A percentile compares a stretch with the other conserved stretches of the same genome.
phyloP scores from a whole-genome alignment of 176 grass and related monocot species.

The Triticum timopheevii region DNA sequence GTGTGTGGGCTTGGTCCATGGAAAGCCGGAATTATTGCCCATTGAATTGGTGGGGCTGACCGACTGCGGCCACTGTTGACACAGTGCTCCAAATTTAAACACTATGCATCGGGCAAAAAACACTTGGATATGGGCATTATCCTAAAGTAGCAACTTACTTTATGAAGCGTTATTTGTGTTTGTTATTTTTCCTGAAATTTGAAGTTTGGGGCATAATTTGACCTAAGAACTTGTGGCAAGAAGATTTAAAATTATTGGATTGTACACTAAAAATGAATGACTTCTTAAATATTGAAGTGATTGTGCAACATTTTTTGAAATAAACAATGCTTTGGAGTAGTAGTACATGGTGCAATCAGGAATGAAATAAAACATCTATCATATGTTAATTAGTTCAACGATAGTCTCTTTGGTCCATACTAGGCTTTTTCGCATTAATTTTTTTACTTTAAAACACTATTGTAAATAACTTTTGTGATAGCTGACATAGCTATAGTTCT shows the following conservation, averaged over 20 bases:
- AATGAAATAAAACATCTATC: no score
- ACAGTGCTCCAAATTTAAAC: not conserved
- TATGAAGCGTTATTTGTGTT: not conserved
- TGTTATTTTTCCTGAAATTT: not conserved
- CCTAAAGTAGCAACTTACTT: not conserved
- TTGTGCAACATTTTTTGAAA: no score
- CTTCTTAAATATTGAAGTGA: no score
- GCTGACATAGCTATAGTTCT: no score
- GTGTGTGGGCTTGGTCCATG: conserved; percentile 33
- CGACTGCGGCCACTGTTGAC: not conserved
- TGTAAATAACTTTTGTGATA: no score
- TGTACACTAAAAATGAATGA: no score
- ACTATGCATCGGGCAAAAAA: not conserved
- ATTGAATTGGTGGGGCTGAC: not conserved
- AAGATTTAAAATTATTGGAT: not conserved
- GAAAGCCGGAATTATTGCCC: conserved; percentile 29
- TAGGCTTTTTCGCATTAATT: no score
- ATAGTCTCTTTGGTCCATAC: no score
- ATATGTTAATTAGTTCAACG: no score
- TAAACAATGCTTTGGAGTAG: no score
- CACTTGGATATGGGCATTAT: not conserved
- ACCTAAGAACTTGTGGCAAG: not conserved
- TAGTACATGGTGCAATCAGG: no score
- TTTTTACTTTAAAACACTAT: no score
- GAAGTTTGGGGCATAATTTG: not conserved